Percentiles rank a stretch among this genome's conserved stretches.
phyloP scores from a whole-genome alignment of 129 eudicot species.

The Helianthus annuus region HanXRQr2.0-SUNRISE NC_035436.2:53450839-53451338 shows the following conservation, averaged over 20 bases:
- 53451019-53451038: conserved; percentile 88
- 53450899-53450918: neutral
- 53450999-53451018: conserved; percentile 54
- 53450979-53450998: conserved; percentile 85
- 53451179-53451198: neutral
- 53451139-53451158: too few relatives aligned
- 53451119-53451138: too few relatives aligned
- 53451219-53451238: too few relatives aligned
- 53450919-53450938: conserved; percentile 8
- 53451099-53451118: too few relatives aligned
- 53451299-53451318: too few relatives aligned
- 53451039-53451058: conserved; percentile 37
- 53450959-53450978: conserved; percentile 75
- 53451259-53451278: too few relatives aligned
- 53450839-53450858: conserved; percentile 74
- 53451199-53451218: neutral
- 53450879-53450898: neutral
- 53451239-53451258: too few relatives aligned
- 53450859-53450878: conserved; percentile 58
- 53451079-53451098: too few relatives aligned
- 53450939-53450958: conserved; percentile 69
- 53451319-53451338: too few relatives aligned
- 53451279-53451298: neutral
- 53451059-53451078: neutral
- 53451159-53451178: neutral